Evolutionary conservation across 2,329 filamentous ascomycete species (phyloP), one percentile per base, ranked within the genome.

Genomic region (Rhynchosporium secalis): DNA sequence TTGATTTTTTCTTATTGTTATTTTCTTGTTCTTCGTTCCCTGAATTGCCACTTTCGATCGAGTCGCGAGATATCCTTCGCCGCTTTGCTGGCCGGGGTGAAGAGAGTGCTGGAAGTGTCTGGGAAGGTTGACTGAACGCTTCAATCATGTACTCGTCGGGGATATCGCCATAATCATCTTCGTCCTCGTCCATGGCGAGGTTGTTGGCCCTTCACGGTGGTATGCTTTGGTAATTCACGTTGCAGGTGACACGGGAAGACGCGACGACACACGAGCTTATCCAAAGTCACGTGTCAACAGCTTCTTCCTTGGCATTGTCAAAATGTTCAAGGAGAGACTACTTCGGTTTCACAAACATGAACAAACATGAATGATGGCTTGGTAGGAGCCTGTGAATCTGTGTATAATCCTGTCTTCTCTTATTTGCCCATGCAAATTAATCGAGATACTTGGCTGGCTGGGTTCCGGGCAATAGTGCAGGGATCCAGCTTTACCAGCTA

Each of bases 61-160:
- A 67, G 20, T 57, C 61, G 47, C 56, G 62, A 58, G 63, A 68
- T 51, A 45, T 62, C 45, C 63, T 60, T 55, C 63, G 64, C 7
- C 26, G 51, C 40, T 55, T 61, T n/a, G 26, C 51, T n/a, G 58
- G 52, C 15, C 26, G 38, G 26, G 41, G 36, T 15, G 58, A 43
- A 60, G 74, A 71, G 60, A 74, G 70, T 60, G 74, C 72, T 20
- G 61, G 74, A 65, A 69, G 58, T 9, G 49, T 61, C 65, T 70
- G 66, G 2, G 69, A 70, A 8, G 69, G 56, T 65, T 86, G 82
- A 43, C 83, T 85, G 28, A 86, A 79, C 6, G 82, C 86, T 41
- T 81, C 77, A 49, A 89, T 78, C 62, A 90, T 76, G 67, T 88
- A 87, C 69, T 88, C 87, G 64, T 90, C 87, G 58, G 83, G 81